A percentile compares a stretch with the other conserved stretches of the same genome.
Evolutionary conservation across 768 basidiomycete genomes (phyloP).

Genomic region (Auriculariales sp.): DNA sequence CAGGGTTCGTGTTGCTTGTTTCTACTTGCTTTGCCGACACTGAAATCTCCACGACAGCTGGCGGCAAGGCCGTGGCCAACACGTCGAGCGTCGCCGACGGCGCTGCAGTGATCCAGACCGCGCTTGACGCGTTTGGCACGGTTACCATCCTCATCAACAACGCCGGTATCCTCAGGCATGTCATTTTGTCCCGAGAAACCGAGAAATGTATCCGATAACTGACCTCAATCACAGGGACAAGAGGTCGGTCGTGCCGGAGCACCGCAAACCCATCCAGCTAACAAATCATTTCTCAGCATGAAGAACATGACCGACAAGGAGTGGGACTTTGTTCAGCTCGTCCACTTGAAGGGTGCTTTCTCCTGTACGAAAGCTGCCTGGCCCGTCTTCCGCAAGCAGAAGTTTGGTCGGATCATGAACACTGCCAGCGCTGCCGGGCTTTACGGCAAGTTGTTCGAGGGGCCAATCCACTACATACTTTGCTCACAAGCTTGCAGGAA

Average conservation of each 20-base stretch:
- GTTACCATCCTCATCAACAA: slow-evolving; percentile 91
- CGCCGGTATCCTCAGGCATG: slow-evolving; percentile 75
- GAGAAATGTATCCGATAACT: no score
- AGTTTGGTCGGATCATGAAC: slow-evolving; percentile 89
- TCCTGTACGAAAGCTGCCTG: slow-evolving; percentile 89
- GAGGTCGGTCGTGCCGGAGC: slow-evolving; percentile 5
- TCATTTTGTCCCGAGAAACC: background rate
- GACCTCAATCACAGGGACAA: slow-evolving; percentile 7
- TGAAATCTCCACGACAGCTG: slow-evolving; percentile 32
- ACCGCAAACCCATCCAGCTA: background rate
- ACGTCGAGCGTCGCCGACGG: slow-evolving; percentile 81
- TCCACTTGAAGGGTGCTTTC: slow-evolving; percentile 90
- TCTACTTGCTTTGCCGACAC: background rate
- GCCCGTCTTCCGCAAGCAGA: slow-evolving; percentile 89
- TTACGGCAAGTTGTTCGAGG: slow-evolving; percentile 42
- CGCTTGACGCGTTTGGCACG: slow-evolving; percentile 69
- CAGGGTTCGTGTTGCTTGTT: slow-evolving; percentile 36
- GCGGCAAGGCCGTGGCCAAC: slow-evolving; percentile 80
- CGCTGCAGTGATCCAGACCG: slow-evolving; percentile 69
- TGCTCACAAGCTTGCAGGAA: slow-evolving; percentile 32
- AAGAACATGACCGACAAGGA: slow-evolving; percentile 96
- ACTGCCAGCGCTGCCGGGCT: slow-evolving; percentile 90
- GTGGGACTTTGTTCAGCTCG: slow-evolving; percentile 76
- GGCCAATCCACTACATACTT: background rate
- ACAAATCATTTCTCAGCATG: slow-evolving; percentile 36